Percentiles rank a stretch among this genome's conserved stretches.
Evolutionary conservation across 805 yeast species (phyloP).

Genomic region (Millerago galiae): DNA sequence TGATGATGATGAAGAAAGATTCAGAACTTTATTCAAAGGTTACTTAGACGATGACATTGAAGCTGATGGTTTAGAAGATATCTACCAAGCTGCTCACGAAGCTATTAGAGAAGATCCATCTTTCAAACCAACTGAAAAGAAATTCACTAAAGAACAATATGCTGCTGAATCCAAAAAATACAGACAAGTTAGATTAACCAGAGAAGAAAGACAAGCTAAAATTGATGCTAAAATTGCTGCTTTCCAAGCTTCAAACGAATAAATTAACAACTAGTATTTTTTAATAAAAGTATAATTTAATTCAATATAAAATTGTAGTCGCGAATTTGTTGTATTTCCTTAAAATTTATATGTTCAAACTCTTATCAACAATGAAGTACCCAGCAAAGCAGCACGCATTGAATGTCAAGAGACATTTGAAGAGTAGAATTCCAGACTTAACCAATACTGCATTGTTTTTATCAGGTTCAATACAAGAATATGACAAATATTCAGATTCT

Average conservation of each 20-base stretch:
- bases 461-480: slow-evolving; percentile 52
- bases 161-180: slow-evolving; percentile 94
- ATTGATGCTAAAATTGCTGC: slow-evolving; percentile 92
- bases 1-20: slow-evolving; percentile 99
- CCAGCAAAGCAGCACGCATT: slow-evolving; percentile 79
- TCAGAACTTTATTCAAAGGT: slow-evolving; percentile 90
- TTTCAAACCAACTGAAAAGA: slow-evolving; percentile 82
- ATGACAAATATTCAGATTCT: slow-evolving; percentile 75
- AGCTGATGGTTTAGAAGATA: slow-evolving; percentile 93
- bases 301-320: too few relatives aligned
- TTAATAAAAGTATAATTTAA: background rate
- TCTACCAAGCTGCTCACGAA: slow-evolving; percentile 92
- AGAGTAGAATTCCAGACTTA: slow-evolving; percentile 18
- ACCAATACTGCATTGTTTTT: slow-evolving; percentile 42
- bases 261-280: slow-evolving; percentile 1
- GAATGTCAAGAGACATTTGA: slow-evolving; percentile 39
- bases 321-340: too few relatives aligned
- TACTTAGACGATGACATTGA: slow-evolving; percentile 96
- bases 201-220: slow-evolving; percentile 83
- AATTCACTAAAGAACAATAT: slow-evolving; percentile 96
- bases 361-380: slow-evolving; percentile 41
- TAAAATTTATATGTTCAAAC: too few relatives aligned
- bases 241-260: slow-evolving; percentile 43
- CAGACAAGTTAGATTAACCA: slow-evolving; percentile 84
- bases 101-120: slow-evolving; percentile 94